phyloP scores from a whole-genome alignment of 2,329 filamentous ascomycete species.

The Geosmithia flava region DNA sequence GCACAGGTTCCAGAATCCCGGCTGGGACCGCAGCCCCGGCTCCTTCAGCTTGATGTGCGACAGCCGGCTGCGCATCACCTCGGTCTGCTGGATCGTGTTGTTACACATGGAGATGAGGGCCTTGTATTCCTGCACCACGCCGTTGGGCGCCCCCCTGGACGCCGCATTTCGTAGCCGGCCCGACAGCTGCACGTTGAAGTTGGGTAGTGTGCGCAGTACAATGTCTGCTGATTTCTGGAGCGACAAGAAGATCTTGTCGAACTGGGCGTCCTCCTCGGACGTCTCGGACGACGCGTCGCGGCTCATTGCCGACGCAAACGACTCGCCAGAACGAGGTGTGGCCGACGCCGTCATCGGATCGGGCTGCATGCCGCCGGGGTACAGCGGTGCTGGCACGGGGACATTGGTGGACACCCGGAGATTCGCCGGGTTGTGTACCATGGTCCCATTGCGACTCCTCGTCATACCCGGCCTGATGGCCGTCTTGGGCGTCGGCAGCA shows the following conservation, averaged over 20 bases:
- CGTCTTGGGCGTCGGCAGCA: conserved; percentile 35
- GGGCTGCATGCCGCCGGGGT: conserved; percentile 33
- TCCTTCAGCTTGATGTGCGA: conserved; percentile 78
- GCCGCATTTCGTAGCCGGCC: conserved; percentile 49
- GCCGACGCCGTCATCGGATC: conserved; percentile 37
- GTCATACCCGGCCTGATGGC: conserved; percentile 28
- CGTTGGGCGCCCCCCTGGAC: conserved; percentile 44
- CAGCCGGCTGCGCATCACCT: conserved; percentile 59
- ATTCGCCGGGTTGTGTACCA: conserved; percentile 25
- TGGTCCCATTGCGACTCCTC: conserved; percentile 19
- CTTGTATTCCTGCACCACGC: conserved; percentile 54
- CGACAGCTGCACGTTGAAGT: conserved; percentile 54
- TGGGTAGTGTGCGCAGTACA: conserved; percentile 59
- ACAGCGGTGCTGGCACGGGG: conserved; percentile 8
- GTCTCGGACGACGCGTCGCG: conserved; percentile 43
- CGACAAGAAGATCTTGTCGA: conserved; percentile 72
- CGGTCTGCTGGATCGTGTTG: conserved; percentile 58
- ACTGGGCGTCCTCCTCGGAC: conserved; percentile 58
- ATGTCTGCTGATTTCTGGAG: conserved; percentile 63
- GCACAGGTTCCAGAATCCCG: conserved; percentile 56
- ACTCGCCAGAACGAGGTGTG: conserved; percentile 77
- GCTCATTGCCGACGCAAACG: conserved; percentile 49
- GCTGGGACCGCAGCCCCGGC: conserved; percentile 55
- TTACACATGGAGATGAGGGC: conserved; percentile 60
- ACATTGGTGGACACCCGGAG: conserved; percentile 44